phyloP scores from a whole-genome alignment of 164 flowering plant genomes.

The Berberis thunbergii region DNA sequence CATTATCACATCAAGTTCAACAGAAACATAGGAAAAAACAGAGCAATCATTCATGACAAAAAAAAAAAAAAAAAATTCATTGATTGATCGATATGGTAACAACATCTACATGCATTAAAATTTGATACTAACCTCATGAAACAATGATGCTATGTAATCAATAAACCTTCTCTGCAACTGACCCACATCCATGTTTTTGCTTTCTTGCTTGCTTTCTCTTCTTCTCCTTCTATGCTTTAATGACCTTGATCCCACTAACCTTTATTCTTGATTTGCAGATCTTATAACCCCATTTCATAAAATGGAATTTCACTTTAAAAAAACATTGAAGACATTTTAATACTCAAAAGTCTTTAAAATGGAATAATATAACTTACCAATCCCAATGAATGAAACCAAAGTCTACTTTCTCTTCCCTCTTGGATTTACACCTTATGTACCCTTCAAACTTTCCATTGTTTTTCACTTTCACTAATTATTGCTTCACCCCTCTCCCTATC shows the following conservation, averaged over 20 bases:
- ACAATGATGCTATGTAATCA: conserved; percentile 44
- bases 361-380: no score
- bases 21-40: conserved; percentile 4
- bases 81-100: no score
- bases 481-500: no score
- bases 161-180: conserved; percentile 48
- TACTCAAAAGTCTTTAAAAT: background rate
- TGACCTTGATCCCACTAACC: background rate
- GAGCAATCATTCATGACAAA: background rate
- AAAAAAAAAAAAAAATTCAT: background rate
- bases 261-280: conserved; percentile 1
- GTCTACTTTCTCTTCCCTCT: no score
- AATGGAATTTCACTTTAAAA: background rate
- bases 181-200: conserved; percentile 35
- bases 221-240: conserved; percentile 1
- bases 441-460: no score
- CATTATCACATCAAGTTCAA: background rate
- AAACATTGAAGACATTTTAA: background rate
- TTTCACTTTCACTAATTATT: no score
- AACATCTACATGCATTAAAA: no score
- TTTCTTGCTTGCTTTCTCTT: background rate
- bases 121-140: conserved; percentile 40
- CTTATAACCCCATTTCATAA: background rate
- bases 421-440: no score
- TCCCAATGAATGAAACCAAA: no score